Conservation (phyloP, 345 rosid species). For the Arabis alpina region DNA sequence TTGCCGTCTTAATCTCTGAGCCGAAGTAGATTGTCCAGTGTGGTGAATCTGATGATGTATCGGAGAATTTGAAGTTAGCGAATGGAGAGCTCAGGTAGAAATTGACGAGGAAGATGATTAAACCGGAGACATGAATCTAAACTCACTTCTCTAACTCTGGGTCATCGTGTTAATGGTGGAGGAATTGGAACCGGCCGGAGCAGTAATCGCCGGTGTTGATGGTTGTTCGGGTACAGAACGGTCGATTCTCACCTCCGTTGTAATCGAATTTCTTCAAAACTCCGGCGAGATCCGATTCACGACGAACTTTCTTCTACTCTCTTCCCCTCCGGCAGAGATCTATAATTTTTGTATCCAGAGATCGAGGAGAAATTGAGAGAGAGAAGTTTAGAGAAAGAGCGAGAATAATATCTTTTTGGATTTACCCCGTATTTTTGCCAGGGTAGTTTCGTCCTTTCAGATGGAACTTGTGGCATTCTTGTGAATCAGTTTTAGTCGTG, state of each 20-base stretch:
- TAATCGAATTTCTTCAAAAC: neutral
- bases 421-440: too few relatives aligned
- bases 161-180: constrained; percentile 61
- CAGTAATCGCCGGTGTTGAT: constrained; percentile 35
- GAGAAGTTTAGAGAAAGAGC: too few relatives aligned
- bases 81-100: constrained; percentile 47
- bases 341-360: too few relatives aligned
- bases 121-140: constrained; percentile 84
- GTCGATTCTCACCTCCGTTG: constrained; percentile 33
- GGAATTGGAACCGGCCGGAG: constrained; percentile 39
- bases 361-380: too few relatives aligned
- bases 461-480: too few relatives aligned
- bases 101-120: constrained; percentile 40
- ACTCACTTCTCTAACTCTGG: constrained; percentile 81
- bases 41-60: constrained; percentile 39
- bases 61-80: constrained; percentile 49
- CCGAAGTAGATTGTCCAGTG: constrained; percentile 44
- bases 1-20: constrained; percentile 56
- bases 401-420: too few relatives aligned
- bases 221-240: constrained; percentile 25
- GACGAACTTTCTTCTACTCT: too few relatives aligned
- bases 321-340: too few relatives aligned
- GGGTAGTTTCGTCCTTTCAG: too few relatives aligned
- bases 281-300: too few relatives aligned
- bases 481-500: too few relatives aligned